A percentile compares a stretch with the other conserved stretches of the same genome.
These are phyloP conservation scores for Ambrosia hybrid DNA, from an alignment of 140 eudicot genomes.

Conservation along the genomic window DNA sequence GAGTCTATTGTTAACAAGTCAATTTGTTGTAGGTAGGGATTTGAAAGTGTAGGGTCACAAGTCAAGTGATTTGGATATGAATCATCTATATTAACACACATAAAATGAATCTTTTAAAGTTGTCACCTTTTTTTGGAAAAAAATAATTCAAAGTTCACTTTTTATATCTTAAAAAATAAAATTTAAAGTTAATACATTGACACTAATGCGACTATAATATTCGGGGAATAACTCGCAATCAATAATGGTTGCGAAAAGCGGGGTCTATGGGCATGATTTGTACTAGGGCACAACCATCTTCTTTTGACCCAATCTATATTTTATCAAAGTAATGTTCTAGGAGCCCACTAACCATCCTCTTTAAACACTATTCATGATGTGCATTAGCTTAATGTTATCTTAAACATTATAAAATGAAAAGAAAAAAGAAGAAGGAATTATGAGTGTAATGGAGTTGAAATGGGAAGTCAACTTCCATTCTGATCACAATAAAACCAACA, in stretches of 20 bases:
- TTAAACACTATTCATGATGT: constrained; percentile 15
- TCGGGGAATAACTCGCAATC: constrained; percentile 10
- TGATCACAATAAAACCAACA: constrained; percentile 30
- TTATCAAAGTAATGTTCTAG: constrained; percentile 7
- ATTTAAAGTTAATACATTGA: constrained; percentile 17
- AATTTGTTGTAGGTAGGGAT: constrained; percentile 36
- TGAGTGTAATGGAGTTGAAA: constrained; percentile 22
- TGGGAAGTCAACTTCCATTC: constrained; percentile 37
- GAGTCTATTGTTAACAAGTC: constrained; percentile 31
- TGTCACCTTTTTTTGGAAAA: neutral
- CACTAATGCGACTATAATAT: constrained; percentile 17
- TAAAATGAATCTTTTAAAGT: constrained; percentile 17
- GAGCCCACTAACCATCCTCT: constrained; percentile 23
- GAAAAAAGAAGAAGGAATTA: neutral
- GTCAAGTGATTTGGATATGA: constrained; percentile 33
- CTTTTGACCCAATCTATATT: constrained; percentile 27
- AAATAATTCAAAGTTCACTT: constrained; percentile 9
- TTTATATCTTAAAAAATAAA: neutral
- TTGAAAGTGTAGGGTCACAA: constrained; percentile 38
- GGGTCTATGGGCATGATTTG: constrained; percentile 30
- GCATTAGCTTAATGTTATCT: constrained; percentile 1
- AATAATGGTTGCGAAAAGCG: constrained; percentile 24
- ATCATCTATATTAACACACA: constrained; percentile 31
- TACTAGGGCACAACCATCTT: constrained; percentile 20
- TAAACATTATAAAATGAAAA: neutral